Conservation (phyloP, 2,329 filamentous ascomycete genomes). For the Phialophora verrucosa region DNA sequence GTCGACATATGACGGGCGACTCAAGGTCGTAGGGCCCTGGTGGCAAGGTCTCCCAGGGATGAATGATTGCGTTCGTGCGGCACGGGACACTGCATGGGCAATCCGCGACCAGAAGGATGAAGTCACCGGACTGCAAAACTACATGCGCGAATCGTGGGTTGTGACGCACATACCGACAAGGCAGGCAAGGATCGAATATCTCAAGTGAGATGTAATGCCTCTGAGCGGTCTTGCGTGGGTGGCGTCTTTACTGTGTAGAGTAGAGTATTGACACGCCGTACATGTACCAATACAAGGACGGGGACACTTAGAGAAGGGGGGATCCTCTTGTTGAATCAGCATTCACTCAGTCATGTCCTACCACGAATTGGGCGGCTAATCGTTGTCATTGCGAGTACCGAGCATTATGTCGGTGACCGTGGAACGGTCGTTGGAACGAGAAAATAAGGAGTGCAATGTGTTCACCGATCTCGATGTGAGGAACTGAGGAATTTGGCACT, state of each 20-base stretch:
- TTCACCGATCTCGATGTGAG: too few species aligned
- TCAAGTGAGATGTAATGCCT: neutral
- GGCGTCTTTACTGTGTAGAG: slow-evolving; percentile 50
- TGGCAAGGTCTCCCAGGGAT: slow-evolving; percentile 59
- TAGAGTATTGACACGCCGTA: too few species aligned
- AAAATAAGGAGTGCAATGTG: too few species aligned
- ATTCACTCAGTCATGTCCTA: too few species aligned
- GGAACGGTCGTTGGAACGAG: too few species aligned
- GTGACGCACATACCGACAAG: slow-evolving; percentile 11
- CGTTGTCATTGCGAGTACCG: too few species aligned
- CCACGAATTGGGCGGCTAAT: too few species aligned
- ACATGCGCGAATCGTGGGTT: slow-evolving; percentile 30
- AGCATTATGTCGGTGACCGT: too few species aligned
- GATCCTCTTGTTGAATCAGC: too few species aligned
- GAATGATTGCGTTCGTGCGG: slow-evolving; percentile 63
- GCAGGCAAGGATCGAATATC: slow-evolving; percentile 5
- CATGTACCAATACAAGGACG: slow-evolving; percentile 51
- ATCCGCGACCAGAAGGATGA: slow-evolving; percentile 38
- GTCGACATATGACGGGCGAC: slow-evolving; percentile 62
- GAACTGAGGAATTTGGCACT: too few species aligned
- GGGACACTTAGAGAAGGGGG: too few species aligned
- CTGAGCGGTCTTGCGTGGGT: slow-evolving; percentile 51
- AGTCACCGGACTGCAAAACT: slow-evolving; percentile 34
- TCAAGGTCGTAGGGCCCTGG: slow-evolving; percentile 65
- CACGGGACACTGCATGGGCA: slow-evolving; percentile 56